A percentile compares a stretch with the other conserved stretches of the same genome.
These are phyloP conservation scores for Neonectria coccinea DNA, from an alignment of 2,329 filamentous ascomycete genomes.

Conservation along the genomic window DNA sequence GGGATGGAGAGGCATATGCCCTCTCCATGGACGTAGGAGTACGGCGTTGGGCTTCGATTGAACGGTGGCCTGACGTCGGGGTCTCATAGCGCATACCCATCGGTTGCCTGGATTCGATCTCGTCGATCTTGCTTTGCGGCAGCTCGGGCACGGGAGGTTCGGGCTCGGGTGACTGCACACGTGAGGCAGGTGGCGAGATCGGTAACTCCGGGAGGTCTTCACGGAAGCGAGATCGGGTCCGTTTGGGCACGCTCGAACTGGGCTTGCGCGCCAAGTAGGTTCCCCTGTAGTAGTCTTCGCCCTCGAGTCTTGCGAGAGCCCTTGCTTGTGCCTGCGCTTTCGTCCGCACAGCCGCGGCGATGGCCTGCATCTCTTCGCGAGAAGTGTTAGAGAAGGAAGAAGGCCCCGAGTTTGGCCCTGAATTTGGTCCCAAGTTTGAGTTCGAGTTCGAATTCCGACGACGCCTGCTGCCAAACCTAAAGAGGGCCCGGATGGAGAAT, in stretches of 20 bases:
- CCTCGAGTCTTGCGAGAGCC: slow-evolving; percentile 51
- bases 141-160: slow-evolving; percentile 56
- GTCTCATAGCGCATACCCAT: slow-evolving; percentile 56
- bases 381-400: slow-evolving; percentile 95
- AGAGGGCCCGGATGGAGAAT: slow-evolving; percentile 77
- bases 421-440: slow-evolving; percentile 55
- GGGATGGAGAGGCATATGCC: slow-evolving; percentile 54
- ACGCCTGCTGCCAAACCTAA: slow-evolving; percentile 74
- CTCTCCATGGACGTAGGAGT: slow-evolving; percentile 42
- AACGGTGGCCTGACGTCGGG: slow-evolving; percentile 58
- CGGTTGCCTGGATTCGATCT: slow-evolving; percentile 45
- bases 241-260: slow-evolving; percentile 69
- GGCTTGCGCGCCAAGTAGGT: slow-evolving; percentile 49
- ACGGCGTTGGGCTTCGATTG: slow-evolving; percentile 46
- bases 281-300: slow-evolving; percentile 44
- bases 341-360: slow-evolving; percentile 44
- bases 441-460: slow-evolving; percentile 42
- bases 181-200: slow-evolving; percentile 85
- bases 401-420: slow-evolving; percentile 56
- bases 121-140: slow-evolving; percentile 43
- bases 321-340: slow-evolving; percentile 49
- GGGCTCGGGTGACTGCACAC: slow-evolving; percentile 81
- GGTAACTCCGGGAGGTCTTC: slow-evolving; percentile 92
- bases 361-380: slow-evolving; percentile 80
- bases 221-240: slow-evolving; percentile 90